Percentiles rank a stretch among this genome's conserved stretches.
Conservation (phyloP, 257 asterid genomes). For the Forsythia viridissima region DNA sequence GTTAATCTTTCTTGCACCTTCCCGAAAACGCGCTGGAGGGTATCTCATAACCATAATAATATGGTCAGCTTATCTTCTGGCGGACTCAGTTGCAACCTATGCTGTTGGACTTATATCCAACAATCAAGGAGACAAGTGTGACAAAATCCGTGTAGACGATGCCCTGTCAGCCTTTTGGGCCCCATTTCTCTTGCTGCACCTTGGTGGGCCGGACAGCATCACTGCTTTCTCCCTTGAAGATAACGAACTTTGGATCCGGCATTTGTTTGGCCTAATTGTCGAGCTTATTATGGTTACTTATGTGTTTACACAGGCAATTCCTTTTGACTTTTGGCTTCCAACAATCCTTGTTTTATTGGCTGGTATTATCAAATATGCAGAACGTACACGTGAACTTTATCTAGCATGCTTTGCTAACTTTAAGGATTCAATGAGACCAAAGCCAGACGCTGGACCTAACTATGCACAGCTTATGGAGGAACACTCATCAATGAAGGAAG, state of each 20-base stretch:
- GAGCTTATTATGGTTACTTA: slow-evolving; percentile 6
- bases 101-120: slow-evolving; percentile 30
- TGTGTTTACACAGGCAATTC: slow-evolving; percentile 7
- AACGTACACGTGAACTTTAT: slow-evolving; percentile 28
- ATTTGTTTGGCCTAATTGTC: slow-evolving; percentile 15
- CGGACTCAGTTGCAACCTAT: slow-evolving; percentile 31
- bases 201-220: slow-evolving; percentile 33
- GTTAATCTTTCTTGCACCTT: slow-evolving; percentile 5
- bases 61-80: slow-evolving; percentile 31
- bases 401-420: slow-evolving; percentile 21
- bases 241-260: slow-evolving; percentile 33
- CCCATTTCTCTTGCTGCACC: slow-evolving; percentile 28
- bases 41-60: not conserved
- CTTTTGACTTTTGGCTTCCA: slow-evolving; percentile 12
- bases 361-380: slow-evolving; percentile 32
- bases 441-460: slow-evolving; percentile 34
- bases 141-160: not conserved
- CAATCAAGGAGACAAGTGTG: not conserved
- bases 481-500: slow-evolving; percentile 6
- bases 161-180: slow-evolving; percentile 27
- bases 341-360: slow-evolving; percentile 3
- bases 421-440: slow-evolving; percentile 15
- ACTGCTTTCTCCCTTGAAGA: slow-evolving; percentile 38
- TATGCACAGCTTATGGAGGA: slow-evolving; percentile 37
- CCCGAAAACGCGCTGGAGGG: slow-evolving; percentile 5